These are phyloP conservation scores for Gnetum montanum DNA, from an alignment of 75 land plant species.

Conservation along the genomic window DNA sequence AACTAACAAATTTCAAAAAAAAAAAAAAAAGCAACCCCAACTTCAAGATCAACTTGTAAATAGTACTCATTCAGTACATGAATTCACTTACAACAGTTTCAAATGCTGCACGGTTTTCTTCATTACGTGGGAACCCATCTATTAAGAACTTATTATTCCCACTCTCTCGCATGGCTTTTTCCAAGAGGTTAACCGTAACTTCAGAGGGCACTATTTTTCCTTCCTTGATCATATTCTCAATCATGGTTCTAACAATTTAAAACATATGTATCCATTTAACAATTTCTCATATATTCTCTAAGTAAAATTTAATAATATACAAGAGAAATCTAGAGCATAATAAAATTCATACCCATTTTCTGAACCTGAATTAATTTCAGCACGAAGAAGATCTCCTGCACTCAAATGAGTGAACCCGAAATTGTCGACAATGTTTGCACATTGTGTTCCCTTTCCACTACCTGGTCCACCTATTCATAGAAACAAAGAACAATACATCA, in stretches of 20 bases:
- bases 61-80: not conserved
- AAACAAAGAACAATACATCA: not conserved
- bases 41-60: not conserved
- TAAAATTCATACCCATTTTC: conserved; percentile 60
- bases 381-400: conserved; percentile 87
- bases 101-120: conserved; percentile 93
- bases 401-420: conserved; percentile 84
- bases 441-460: conserved; percentile 91
- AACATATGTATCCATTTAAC: conserved; percentile 1
- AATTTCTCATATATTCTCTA: too few species aligned
- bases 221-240: conserved; percentile 86
- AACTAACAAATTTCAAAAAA: not conserved
- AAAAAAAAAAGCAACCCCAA: not conserved
- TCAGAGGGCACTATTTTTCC: conserved; percentile 95
- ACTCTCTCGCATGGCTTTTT: conserved; percentile 70
- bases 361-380: conserved; percentile 79
- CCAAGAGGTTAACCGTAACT: conserved; percentile 86
- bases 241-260: conserved; percentile 53
- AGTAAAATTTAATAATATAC: too few species aligned
- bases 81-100: conserved; percentile 54
- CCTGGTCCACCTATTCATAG: conserved; percentile 73
- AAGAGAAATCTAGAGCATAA: too few species aligned
- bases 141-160: conserved; percentile 82
- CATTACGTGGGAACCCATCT: conserved; percentile 97
- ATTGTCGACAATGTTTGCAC: conserved; percentile 68